Conservation (phyloP, 2,329 filamentous ascomycete genomes). For the Sodiomyces alkalinus region DNA sequence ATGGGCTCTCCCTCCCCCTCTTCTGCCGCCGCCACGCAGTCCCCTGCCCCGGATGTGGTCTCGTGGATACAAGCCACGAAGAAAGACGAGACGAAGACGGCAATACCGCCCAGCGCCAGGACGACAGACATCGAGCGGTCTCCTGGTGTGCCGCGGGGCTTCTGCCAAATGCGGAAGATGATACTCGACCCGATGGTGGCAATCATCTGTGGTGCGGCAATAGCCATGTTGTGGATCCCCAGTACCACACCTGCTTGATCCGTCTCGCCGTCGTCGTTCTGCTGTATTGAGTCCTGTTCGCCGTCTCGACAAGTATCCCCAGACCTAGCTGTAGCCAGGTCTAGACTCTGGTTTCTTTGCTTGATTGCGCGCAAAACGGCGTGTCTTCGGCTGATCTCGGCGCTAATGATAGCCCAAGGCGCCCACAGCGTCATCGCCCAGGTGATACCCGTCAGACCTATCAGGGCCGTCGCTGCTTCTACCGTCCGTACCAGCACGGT, state of each 20-base stretch:
- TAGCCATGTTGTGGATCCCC: conserved; percentile 89
- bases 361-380: conserved; percentile 30
- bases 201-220: conserved; percentile 81
- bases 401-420: conserved; percentile 86
- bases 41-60: conserved; percentile 25
- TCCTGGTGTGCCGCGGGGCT: conserved; percentile 68
- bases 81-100: conserved; percentile 62
- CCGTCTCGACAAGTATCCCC: neutral
- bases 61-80: conserved; percentile 55
- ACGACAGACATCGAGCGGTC: conserved; percentile 83
- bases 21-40: conserved; percentile 25
- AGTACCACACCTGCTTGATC: conserved; percentile 83
- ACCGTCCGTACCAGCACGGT: conserved; percentile 66
- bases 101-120: conserved; percentile 66
- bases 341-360: conserved; percentile 11
- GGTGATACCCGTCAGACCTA: conserved; percentile 72
- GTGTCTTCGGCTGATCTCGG: conserved; percentile 76
- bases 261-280: conserved; percentile 35
- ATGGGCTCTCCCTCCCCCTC: conserved; percentile 19
- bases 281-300: neutral
- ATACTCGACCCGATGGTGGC: conserved; percentile 72
- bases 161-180: conserved; percentile 77
- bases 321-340: neutral
- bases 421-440: conserved; percentile 94
- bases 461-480: conserved; percentile 56